Conservation (phyloP, 805 yeast species). For the Saccharomycopsis sp. region DNA sequence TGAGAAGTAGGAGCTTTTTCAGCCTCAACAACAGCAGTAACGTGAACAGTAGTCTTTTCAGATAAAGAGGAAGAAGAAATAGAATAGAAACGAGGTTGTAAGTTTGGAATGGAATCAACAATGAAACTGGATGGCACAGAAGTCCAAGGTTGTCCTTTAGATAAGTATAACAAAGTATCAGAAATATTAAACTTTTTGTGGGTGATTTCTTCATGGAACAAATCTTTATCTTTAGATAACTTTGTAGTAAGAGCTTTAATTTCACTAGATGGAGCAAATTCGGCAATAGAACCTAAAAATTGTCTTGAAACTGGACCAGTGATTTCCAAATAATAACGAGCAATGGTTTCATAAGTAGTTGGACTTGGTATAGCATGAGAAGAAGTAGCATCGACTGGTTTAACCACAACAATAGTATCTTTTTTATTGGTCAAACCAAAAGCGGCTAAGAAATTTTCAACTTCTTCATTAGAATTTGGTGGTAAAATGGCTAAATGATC, state of each 20-base stretch:
- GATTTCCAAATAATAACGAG: conserved; percentile 82
- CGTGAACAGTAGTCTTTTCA: conserved; percentile 64
- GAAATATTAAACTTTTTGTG: conserved; percentile 59
- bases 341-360: conserved; percentile 78
- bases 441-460: conserved; percentile 51
- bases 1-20: conserved; percentile 25
- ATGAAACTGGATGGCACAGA: conserved; percentile 75
- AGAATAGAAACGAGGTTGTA: conserved; percentile 94
- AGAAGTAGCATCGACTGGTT: conserved; percentile 52
- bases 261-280: conserved; percentile 67
- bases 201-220: conserved; percentile 58
- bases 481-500: conserved; percentile 96
- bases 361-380: conserved; percentile 58
- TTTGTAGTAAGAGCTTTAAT: conserved; percentile 37
- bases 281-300: conserved; percentile 57
- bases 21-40: conserved; percentile 90
- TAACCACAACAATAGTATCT: conserved; percentile 50
- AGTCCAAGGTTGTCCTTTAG: conserved; percentile 61
- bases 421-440: conserved; percentile 47
- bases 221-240: conserved; percentile 58
- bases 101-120: conserved; percentile 66
- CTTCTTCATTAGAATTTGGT: conserved; percentile 70
- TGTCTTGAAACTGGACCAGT: conserved; percentile 93
- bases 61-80: conserved; percentile 81
- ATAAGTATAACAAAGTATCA: conserved; percentile 54